A percentile compares a stretch with the other conserved stretches of the same genome.
Evolutionary conservation across 176 grass and related monocot species (phyloP).

Genomic region (Ensete ventricosum): DNA sequence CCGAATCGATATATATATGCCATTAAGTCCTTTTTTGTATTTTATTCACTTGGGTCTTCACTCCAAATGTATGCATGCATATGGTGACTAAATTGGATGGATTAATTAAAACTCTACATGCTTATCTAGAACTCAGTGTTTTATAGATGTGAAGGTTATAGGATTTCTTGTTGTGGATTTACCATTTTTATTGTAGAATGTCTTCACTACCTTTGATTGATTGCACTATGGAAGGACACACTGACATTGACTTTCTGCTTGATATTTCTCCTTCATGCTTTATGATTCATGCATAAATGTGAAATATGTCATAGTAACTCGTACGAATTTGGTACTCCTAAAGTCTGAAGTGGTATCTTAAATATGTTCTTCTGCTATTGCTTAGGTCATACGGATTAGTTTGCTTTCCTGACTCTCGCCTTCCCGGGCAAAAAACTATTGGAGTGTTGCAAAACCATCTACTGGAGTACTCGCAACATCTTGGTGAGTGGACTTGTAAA

Average conservation of each 20-base stretch:
- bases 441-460: too few species aligned
- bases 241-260: background rate
- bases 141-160: background rate
- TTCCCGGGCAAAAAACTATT: too few species aligned
- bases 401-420: too few species aligned
- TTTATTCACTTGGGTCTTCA: background rate
- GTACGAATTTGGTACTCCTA: too few species aligned
- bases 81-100: background rate
- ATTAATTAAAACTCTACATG: too few species aligned
- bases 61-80: background rate
- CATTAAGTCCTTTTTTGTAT: background rate
- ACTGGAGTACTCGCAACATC: too few species aligned
- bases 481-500: too few species aligned
- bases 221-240: background rate
- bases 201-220: background rate
- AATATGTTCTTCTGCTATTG: too few species aligned
- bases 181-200: background rate
- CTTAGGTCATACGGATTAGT: too few species aligned
- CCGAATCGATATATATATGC: background rate
- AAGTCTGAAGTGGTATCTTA: too few species aligned
- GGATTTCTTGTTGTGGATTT: background rate
- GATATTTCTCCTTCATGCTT: background rate
- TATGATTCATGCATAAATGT: background rate
- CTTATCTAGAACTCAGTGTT: background rate
- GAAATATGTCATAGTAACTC: too few species aligned